Conservation (phyloP, 805 yeast genomes). For the Wickerhamomyces rabaulensis region DNA sequence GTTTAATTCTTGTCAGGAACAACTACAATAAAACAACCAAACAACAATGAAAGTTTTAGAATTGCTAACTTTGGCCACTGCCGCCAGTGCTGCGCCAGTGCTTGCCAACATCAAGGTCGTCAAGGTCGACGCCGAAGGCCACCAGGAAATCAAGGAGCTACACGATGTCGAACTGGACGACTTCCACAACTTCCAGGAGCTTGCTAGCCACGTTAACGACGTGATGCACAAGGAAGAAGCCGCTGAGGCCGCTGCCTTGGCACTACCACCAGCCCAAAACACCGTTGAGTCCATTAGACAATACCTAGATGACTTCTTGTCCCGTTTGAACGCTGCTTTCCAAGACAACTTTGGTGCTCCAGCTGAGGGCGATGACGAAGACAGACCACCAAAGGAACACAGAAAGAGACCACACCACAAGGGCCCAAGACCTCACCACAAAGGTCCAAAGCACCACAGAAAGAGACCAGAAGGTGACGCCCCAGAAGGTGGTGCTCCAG, state of each 20-base stretch:
- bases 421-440: not conserved
- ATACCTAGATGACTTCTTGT: not conserved
- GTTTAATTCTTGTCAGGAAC: too few relatives aligned
- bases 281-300: not conserved
- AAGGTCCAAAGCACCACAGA: not conserved
- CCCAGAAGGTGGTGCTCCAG: too few relatives aligned
- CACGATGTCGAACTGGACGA: constrained; percentile 19
- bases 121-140: constrained; percentile 11
- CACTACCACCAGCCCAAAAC: not conserved
- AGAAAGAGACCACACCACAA: not conserved
- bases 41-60: constrained; percentile 16
- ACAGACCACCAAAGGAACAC: not conserved
- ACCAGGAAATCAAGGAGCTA: constrained; percentile 6
- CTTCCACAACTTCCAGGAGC: constrained; percentile 5
- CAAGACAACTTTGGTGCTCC: not conserved
- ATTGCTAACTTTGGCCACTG: constrained; percentile 15
- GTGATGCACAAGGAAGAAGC: not conserved
- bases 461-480: too few relatives aligned
- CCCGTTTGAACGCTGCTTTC: not conserved
- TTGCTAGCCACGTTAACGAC: not conserved
- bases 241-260: not conserved
- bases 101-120: constrained; percentile 12
- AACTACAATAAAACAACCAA: constrained; percentile 19
- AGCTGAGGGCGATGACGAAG: not conserved
- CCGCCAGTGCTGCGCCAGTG: constrained; percentile 17